These are phyloP conservation scores for Phyllosticta citribraziliensis DNA, from an alignment of 2,329 filamentous ascomycete species.

Conservation along the genomic window DNA sequence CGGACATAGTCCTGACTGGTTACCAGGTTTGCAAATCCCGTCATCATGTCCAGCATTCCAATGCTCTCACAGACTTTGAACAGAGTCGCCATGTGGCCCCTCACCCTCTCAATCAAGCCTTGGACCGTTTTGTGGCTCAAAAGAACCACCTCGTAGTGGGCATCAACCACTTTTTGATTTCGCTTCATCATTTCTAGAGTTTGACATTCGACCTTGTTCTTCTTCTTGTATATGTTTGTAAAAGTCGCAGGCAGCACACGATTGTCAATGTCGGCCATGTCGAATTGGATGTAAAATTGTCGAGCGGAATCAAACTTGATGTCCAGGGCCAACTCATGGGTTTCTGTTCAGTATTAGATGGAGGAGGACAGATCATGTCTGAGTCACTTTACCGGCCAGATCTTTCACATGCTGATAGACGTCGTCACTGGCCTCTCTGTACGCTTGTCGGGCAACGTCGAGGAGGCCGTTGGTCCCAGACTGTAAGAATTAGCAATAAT, in stretches of 20 bases:
- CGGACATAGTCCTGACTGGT: constrained; percentile 58
- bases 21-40: constrained; percentile 48
- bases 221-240: constrained; percentile 66
- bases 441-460: constrained; percentile 79
- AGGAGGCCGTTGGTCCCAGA: constrained; percentile 76
- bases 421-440: constrained; percentile 78
- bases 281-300: constrained; percentile 68
- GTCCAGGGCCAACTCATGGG: constrained; percentile 50
- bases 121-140: constrained; percentile 73
- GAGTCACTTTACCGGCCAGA: constrained; percentile 48
- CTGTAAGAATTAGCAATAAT: constrained; percentile 27
- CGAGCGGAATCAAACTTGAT: constrained; percentile 69
- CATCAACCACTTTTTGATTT: constrained; percentile 61
- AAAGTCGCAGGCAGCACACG: constrained; percentile 55
- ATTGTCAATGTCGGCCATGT: constrained; percentile 52
- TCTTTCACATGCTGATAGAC: constrained; percentile 60
- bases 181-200: constrained; percentile 76
- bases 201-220: constrained; percentile 74
- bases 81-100: constrained; percentile 58
- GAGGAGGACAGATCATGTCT: not conserved
- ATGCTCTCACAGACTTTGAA: constrained; percentile 83
- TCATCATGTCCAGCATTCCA: constrained; percentile 70
- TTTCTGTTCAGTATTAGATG: constrained; percentile 20
- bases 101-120: constrained; percentile 61
- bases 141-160: constrained; percentile 72